These are phyloP conservation scores for Neckera pumila DNA, from an alignment of 225 moss, liverwort and hornwort genomes.

Conservation along the genomic window DNA sequence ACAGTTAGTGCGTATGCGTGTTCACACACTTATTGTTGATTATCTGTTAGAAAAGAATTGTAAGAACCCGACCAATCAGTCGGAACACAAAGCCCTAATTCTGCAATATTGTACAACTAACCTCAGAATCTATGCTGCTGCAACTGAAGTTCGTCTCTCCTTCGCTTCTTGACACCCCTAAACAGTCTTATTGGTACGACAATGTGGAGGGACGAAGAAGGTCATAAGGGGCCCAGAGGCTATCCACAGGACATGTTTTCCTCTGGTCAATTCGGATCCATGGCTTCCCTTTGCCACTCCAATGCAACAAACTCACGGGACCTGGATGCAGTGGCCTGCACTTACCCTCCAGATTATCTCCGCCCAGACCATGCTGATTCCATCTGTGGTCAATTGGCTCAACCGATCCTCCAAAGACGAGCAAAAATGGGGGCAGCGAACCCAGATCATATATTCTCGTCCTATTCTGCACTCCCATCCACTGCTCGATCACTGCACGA, in stretches of 20 bases:
- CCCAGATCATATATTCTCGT: slow-evolving; percentile 77
- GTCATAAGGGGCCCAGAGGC: slow-evolving; percentile 53
- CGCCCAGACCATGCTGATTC: slow-evolving; percentile 89
- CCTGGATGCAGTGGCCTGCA: slow-evolving; percentile 83
- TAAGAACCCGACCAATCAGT: slow-evolving; percentile 19
- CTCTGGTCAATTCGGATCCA: slow-evolving; percentile 40
- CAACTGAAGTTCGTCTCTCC: slow-evolving; percentile 3
- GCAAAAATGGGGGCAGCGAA: slow-evolving; percentile 75
- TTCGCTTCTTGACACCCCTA: slow-evolving; percentile 25
- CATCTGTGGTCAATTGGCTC: slow-evolving; percentile 85
- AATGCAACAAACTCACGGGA: slow-evolving; percentile 84
- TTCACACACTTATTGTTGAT: slow-evolving; percentile 4
- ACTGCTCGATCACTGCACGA: slow-evolving; percentile 57
- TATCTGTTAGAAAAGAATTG: slow-evolving; percentile 28
- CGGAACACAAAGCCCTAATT: slow-evolving; percentile 21
- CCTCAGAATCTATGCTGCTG: not conserved
- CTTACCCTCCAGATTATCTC: slow-evolving; percentile 70
- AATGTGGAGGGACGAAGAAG: slow-evolving; percentile 34
- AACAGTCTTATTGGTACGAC: slow-evolving; percentile 23
- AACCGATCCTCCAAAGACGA: slow-evolving; percentile 71
- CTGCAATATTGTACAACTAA: slow-evolving; percentile 34
- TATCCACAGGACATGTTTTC: slow-evolving; percentile 41
- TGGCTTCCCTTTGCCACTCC: slow-evolving; percentile 89
- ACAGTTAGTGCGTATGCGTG: not conserved
- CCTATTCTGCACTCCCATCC: slow-evolving; percentile 83